Conservation (phyloP, 2,329 filamentous ascomycete genomes). For the Chaetomium olivaceum region DNA sequence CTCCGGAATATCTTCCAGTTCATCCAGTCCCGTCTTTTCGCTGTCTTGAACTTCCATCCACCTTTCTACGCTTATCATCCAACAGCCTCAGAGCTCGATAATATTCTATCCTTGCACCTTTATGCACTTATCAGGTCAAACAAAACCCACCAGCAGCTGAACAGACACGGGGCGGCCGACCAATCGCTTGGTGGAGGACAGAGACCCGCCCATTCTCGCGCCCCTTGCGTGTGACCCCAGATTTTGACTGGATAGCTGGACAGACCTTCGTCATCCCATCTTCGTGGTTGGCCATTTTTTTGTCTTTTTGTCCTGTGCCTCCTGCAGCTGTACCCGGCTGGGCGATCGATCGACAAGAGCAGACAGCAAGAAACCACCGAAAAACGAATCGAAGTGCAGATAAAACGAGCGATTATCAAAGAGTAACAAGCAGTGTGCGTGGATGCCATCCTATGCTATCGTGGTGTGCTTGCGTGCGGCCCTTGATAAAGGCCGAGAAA, state of each 20-base stretch:
- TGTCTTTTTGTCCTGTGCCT: slow-evolving; percentile 10
- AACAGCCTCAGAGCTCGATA: too few species aligned
- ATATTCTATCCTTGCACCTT: background rate
- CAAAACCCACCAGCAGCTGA: background rate
- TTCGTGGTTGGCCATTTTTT: slow-evolving; percentile 17
- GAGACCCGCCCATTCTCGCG: background rate
- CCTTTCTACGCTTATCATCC: too few species aligned
- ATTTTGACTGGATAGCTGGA: slow-evolving; percentile 19
- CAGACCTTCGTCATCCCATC: slow-evolving; percentile 17
- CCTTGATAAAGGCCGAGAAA: slow-evolving; percentile 1
- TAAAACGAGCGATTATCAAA: slow-evolving; percentile 9
- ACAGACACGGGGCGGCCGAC: background rate
- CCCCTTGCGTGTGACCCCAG: slow-evolving; percentile 16
- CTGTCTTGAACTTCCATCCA: too few species aligned
- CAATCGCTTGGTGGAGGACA: background rate
- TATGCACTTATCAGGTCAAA: background rate
- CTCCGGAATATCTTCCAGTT: too few species aligned
- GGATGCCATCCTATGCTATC: background rate
- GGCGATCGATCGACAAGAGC: slow-evolving; percentile 8
- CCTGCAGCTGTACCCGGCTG: slow-evolving; percentile 15
- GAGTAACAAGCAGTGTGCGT: background rate
- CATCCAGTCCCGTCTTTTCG: too few species aligned
- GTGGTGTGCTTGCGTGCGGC: slow-evolving; percentile 12
- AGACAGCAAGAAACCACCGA: slow-evolving; percentile 6
- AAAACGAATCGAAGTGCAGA: background rate